Conservation (phyloP, 345 rosid genomes). For the Anastatica hierochuntica region DNA sequence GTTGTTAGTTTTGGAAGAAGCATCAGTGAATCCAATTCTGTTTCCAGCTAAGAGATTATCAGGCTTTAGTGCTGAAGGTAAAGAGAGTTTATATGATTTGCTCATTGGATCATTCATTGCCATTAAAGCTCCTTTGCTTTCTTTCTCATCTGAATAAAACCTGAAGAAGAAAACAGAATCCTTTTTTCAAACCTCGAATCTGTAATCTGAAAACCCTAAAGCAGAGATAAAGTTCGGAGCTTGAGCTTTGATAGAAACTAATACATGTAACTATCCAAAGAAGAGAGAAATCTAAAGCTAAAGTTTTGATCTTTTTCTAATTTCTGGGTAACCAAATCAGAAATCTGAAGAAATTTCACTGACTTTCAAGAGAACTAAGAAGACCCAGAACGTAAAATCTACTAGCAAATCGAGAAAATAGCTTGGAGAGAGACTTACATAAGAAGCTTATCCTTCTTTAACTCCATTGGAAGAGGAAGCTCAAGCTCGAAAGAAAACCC, state of each 20-base stretch:
- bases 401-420: no score
- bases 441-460: slow-evolving; percentile 47
- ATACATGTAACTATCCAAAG: no score
- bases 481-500: slow-evolving; percentile 1
- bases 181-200: no score
- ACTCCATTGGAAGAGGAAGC: slow-evolving; percentile 39
- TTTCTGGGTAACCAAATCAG: slow-evolving; percentile 3
- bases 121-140: slow-evolving; percentile 33
- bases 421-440: slow-evolving; percentile 31
- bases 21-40: no score
- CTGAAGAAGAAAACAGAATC: slow-evolving; percentile 15
- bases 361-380: no score
- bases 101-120: slow-evolving; percentile 34
- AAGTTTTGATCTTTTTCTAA: slow-evolving; percentile 12
- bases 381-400: no score
- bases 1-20: no score
- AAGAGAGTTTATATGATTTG: slow-evolving; percentile 40
- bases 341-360: background rate
- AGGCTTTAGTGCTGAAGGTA: slow-evolving; percentile 40
- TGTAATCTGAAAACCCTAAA: no score
- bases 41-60: slow-evolving; percentile 40
- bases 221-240: no score
- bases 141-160: slow-evolving; percentile 59
- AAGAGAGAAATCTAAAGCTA: slow-evolving; percentile 1
- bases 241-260: no score